A percentile compares a stretch with the other conserved stretches of the same genome.
Evolutionary conservation across 2,329 filamentous ascomycete genomes (phyloP).

Genomic region (Coniochaeta sp.): DNA sequence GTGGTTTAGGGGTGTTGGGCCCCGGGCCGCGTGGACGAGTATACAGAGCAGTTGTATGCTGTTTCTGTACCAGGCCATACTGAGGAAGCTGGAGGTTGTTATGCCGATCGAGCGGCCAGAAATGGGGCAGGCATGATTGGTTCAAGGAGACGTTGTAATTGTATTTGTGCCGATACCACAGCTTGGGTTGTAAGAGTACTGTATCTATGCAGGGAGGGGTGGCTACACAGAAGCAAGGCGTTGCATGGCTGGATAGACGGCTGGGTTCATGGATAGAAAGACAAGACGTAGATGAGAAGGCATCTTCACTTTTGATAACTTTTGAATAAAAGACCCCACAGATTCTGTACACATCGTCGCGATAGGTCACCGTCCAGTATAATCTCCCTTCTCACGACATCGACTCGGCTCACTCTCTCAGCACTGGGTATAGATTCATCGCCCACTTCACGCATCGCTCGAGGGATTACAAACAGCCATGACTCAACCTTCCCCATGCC

Average conservation of each 20-base stretch:
- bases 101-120: slow-evolving; percentile 19
- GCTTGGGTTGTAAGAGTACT: not conserved
- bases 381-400: not conserved
- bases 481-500: too few relatives aligned
- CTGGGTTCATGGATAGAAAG: not conserved
- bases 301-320: not conserved
- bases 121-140: not conserved
- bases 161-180: not conserved
- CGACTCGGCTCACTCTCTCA: not conserved
- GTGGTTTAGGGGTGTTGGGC: slow-evolving; percentile 92
- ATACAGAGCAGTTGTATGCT: slow-evolving; percentile 96
- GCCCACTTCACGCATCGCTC: not conserved
- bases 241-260: slow-evolving; percentile 1
- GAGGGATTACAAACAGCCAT: not conserved
- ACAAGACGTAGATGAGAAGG: not conserved
- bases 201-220: not conserved
- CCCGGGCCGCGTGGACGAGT: slow-evolving; percentile 91
- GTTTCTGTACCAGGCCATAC: slow-evolving; percentile 83
- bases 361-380: not conserved
- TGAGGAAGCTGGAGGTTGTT: slow-evolving; percentile 64
- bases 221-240: not conserved
- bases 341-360: not conserved
- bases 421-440: not conserved
- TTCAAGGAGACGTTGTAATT: not conserved
- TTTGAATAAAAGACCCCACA: not conserved